Conservation (phyloP, 257 asterid species). For the Fraxinus americana region DNA sequence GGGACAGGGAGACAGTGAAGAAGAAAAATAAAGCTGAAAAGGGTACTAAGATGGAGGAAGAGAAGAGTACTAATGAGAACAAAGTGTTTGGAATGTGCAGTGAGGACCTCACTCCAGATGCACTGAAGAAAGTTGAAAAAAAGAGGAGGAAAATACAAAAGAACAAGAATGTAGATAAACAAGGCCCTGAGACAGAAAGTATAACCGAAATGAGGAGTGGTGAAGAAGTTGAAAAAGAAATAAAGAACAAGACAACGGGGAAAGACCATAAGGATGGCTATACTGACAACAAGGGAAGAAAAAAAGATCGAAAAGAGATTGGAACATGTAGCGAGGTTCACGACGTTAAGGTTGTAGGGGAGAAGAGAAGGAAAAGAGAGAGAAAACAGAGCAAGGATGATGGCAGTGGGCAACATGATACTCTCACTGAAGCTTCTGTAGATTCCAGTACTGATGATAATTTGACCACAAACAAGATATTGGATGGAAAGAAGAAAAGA, state of each 20-base stretch:
- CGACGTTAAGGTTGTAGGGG: conserved; percentile 1
- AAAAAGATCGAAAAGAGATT: conserved; percentile 16
- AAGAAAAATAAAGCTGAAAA: conserved; percentile 14
- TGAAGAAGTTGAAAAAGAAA: not conserved
- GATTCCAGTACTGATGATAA: not conserved
- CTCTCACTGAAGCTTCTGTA: conserved; percentile 12
- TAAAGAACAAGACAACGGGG: conserved; percentile 15
- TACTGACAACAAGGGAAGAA: conserved; percentile 10
- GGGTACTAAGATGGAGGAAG: conserved; percentile 3
- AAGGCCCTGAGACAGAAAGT: conserved; percentile 12
- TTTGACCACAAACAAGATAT: not conserved
- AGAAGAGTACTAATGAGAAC: conserved; percentile 16
- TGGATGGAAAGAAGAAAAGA: conserved; percentile 10
- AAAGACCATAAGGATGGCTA: conserved; percentile 18
- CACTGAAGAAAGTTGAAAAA: conserved; percentile 20
- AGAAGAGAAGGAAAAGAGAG: conserved; percentile 34
- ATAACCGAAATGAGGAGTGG: not conserved
- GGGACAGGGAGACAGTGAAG: conserved; percentile 11
- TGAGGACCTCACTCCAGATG: conserved; percentile 13
- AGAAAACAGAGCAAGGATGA: conserved; percentile 20
- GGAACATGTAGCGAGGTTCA: not conserved
- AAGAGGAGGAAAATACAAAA: conserved; percentile 29
- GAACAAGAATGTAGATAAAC: conserved; percentile 13
- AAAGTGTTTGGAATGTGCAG: conserved; percentile 14
- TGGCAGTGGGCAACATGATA: conserved; percentile 8